Evolutionary conservation across 352 stramenopile genomes (phyloP), one percentile per base, ranked within the genome.

Genomic region (Pythium guiyangense): DNA sequence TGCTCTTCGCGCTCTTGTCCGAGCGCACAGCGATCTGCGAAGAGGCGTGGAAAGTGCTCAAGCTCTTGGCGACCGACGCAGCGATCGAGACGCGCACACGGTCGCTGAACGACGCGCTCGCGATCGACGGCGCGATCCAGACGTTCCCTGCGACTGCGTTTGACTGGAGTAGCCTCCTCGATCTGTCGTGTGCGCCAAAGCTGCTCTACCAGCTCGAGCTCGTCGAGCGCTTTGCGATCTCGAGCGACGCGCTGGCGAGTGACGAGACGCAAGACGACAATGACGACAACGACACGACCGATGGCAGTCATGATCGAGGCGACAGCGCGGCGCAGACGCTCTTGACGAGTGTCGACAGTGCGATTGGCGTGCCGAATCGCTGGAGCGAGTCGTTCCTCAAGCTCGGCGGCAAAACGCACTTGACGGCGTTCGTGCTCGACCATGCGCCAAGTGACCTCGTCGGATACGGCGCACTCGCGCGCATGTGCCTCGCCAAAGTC

Each of bases 1-100:
- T 80, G 26, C 25, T 93, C 4, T 86, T 88, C 52, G 54, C 73
- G 3, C 55, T 88, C 46, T 60, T 92, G 11, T 70, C 73, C 2
- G 74, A 74, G 29, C 62, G 61, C 4, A 64, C 71, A 34, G 70
- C 65, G 34, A 75, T 88, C 20, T 75, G 71, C 48, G 84, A 90
- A 60, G 84, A 89, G 67, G 78, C 77, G 15, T 89, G 77, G 77
- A 89, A 89, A 54, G 64, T 92, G 20, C 48, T 94, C 15, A 92
- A 88, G 49, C 60, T 92, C 31, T 59, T 94, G 14, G 70, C 73
- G 31, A 76, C 74, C 20, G 73, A 91, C 60, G 62, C 72, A 9
- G 45, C 63, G 25, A 88, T 92, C 71, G 82, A 90, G 60, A 90
- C 88, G 57, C 75, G 70, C 12, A 86, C 74, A 44, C 80, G 80